Evolutionary conservation across 129 eudicot species (phyloP).

Genomic region (Arctium minus): DNA sequence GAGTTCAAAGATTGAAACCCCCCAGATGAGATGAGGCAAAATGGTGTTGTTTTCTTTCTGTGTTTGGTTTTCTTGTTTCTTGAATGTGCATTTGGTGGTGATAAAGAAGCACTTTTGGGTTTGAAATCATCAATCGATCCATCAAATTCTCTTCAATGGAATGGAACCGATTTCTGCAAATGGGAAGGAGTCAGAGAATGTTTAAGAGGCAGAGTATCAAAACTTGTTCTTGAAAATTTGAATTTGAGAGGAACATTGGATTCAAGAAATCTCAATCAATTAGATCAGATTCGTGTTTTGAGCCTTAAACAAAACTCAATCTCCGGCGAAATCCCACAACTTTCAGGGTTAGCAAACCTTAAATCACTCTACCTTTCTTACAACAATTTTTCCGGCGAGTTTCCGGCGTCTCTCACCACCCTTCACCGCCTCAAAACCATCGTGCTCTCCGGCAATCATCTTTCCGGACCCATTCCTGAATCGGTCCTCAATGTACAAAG

Average conservation of each 20-base stretch:
- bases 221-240: conserved; percentile 71
- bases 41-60: conserved; percentile 11
- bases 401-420: conserved; percentile 53
- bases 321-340: conserved; percentile 66
- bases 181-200: conserved; percentile 88
- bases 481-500: conserved; percentile 41
- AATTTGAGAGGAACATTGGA: conserved; percentile 54
- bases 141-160: conserved; percentile 58
- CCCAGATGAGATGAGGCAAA: conserved; percentile 15
- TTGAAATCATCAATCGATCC: conserved; percentile 62
- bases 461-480: conserved; percentile 61
- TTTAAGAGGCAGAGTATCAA: conserved; percentile 63
- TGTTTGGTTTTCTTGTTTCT: neutral
- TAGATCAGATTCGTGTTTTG: conserved; percentile 69
- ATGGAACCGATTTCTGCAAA: conserved; percentile 46
- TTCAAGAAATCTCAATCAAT: conserved; percentile 33
- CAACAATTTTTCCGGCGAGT: conserved; percentile 61
- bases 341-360: conserved; percentile 60
- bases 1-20: neutral
- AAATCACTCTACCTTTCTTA: conserved; percentile 59
- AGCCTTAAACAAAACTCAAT: conserved; percentile 71
- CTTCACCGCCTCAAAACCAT: conserved; percentile 73
- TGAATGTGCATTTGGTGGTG: conserved; percentile 29
- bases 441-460: conserved; percentile 50
- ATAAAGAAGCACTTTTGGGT: conserved; percentile 57